phyloP scores from a whole-genome alignment of 2,329 filamentous ascomycete species.

The Nannizziopsis arthrosporioides region DNA sequence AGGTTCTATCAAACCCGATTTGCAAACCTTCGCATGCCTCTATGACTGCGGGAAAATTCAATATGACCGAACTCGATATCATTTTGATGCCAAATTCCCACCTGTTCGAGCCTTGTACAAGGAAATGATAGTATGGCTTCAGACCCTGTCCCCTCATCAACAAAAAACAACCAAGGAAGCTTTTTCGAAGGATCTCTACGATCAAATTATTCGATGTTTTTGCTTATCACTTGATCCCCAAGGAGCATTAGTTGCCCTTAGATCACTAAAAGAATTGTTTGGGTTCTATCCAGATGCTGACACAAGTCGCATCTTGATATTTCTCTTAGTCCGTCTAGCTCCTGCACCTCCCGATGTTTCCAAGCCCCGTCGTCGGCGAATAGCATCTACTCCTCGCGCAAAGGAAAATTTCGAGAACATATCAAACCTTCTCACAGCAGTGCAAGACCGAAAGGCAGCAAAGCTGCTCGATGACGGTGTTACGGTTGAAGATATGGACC shows the following conservation, averaged over 20 bases:
- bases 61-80: slow-evolving; percentile 37
- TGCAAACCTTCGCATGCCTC: slow-evolving; percentile 56
- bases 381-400: slow-evolving; percentile 31
- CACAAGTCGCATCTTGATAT: slow-evolving; percentile 38
- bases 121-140: slow-evolving; percentile 40
- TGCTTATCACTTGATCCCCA: slow-evolving; percentile 39
- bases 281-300: slow-evolving; percentile 36
- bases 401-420: slow-evolving; percentile 37
- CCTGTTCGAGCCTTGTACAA: slow-evolving; percentile 36
- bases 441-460: slow-evolving; percentile 31
- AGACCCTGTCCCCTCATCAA: slow-evolving; percentile 22
- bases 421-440: slow-evolving; percentile 33
- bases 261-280: slow-evolving; percentile 36
- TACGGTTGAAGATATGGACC: slow-evolving; percentile 27
- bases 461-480: slow-evolving; percentile 25
- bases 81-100: slow-evolving; percentile 39
- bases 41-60: slow-evolving; percentile 45
- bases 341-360: slow-evolving; percentile 20
- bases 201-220: slow-evolving; percentile 43
- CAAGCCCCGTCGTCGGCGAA: slow-evolving; percentile 30
- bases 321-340: slow-evolving; percentile 39
- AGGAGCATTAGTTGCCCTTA: slow-evolving; percentile 41
- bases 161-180: slow-evolving; percentile 24
- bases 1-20: slow-evolving; percentile 46
- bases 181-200: slow-evolving; percentile 40